Base-by-base conservation (phyloP, 148 eudicot species). In the Persicaria tinctoria region DNA sequence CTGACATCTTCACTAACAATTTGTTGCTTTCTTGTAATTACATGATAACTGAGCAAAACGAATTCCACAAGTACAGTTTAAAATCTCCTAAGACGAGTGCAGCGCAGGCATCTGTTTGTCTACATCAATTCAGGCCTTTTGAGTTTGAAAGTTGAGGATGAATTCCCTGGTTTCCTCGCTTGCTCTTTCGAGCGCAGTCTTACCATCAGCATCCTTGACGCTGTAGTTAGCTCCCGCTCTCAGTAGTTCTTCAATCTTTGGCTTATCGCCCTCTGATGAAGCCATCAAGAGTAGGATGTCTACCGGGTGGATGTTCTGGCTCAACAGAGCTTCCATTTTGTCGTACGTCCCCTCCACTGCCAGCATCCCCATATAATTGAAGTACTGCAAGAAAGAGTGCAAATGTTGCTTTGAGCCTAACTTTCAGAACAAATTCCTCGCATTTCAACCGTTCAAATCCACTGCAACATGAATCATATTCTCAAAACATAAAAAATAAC, bases 351-450 rank as follows among this genome's bases (percentile, higher is more conserved):
- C 98, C 78, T 95, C 98, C 60, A 92, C 96, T 3, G 98, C 98
- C 51, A 95, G 88, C 98, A 95, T 92, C 17, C 98, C 97, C 98
- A 92, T 92, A 85, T 95, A 95, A 79, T 95, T 95, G 83, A 90
- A 94, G 81, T 94, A 94, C 98, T 95, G 91, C 73, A 76, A 48
- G 1, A 68, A 47, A 48, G 54, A 47, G 5, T 44, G 50, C 0
- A 48, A 69, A 0, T 13, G 9, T 60, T 60, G 23, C 4, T 27
- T 10, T 16, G 17, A 32, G 10, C 5, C 8, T 38, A 20, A 60
- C 23, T 60, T 9, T 41, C 11, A 56, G 1, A 4, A 20, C 20
- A 16, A 17, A 56, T 5, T 56, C 60, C 20, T 16, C n/a, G 8
- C 3, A 57, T 57, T 23, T 57, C 63, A 2, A 18, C 6, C 41